phyloP scores from a whole-genome alignment of 2,329 filamentous ascomycete genomes.

The Talaromyces sp. region DNA sequence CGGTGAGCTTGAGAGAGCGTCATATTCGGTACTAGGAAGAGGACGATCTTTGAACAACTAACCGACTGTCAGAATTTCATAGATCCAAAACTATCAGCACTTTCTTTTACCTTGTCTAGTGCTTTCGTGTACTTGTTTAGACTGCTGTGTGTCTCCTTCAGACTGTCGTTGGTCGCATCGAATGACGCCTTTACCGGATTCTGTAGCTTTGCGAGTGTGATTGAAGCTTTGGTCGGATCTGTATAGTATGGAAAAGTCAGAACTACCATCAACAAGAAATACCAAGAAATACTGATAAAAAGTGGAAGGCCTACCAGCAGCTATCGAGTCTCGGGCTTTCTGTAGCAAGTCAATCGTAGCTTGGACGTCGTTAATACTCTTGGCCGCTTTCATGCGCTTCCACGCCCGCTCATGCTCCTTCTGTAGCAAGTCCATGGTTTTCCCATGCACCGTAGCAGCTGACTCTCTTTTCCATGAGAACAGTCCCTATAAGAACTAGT shows the following conservation, averaged over 20 bases:
- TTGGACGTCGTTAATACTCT: constrained; percentile 76
- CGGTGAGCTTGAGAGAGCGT: constrained; percentile 72
- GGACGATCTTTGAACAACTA: constrained; percentile 66
- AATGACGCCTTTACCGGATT: constrained; percentile 79
- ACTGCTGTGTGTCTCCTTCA: constrained; percentile 78
- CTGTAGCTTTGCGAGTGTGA: constrained; percentile 79
- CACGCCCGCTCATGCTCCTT: constrained; percentile 72
- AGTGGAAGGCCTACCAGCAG: constrained; percentile 54
- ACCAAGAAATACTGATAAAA: background rate
- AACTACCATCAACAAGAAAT: background rate
- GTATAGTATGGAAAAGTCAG: constrained; percentile 16
- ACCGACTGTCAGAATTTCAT: background rate
- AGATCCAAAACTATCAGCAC: too few species aligned
- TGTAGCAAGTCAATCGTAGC: constrained; percentile 74
- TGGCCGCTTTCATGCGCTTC: constrained; percentile 64
- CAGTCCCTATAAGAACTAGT: background rate
- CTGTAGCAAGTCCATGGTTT: constrained; percentile 62
- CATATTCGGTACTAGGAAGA: constrained; percentile 72
- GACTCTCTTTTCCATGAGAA: constrained; percentile 8
- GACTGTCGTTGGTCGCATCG: constrained; percentile 72
- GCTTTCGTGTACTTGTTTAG: constrained; percentile 82
- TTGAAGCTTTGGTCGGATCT: constrained; percentile 68
- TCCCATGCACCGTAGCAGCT: constrained; percentile 6
- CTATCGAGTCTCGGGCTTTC: constrained; percentile 69
- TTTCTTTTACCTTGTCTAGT: constrained; percentile 66